These are phyloP conservation scores for Penicillium cinerascens DNA, from an alignment of 495 filamentous ascomycete genomes.

Conservation along the genomic window DNA sequence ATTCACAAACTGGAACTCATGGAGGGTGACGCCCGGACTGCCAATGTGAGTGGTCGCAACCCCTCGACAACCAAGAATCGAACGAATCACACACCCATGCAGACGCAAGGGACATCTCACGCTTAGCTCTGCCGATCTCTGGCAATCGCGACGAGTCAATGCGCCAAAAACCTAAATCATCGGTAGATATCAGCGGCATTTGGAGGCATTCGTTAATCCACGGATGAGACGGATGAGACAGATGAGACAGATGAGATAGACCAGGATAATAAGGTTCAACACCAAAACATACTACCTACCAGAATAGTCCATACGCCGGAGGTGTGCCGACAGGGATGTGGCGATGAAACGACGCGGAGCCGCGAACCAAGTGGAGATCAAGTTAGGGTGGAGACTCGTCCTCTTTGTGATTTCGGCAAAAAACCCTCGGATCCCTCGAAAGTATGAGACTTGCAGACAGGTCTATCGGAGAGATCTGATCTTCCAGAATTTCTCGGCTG, in stretches of 20 bases:
- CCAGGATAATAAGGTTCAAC: too few relatives aligned
- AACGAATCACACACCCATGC: not conserved
- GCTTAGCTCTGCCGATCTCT: not conserved
- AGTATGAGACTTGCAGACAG: not conserved
- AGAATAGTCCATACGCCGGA: too few relatives aligned
- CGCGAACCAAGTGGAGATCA: not conserved
- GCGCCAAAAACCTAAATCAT: not conserved
- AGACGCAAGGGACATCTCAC: not conserved
- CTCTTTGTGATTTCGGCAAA: not conserved
- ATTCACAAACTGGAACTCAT: not conserved
- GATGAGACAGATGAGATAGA: too few relatives aligned
- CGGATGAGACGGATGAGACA: not conserved
- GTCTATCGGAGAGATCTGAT: not conserved
- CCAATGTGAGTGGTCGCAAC: not conserved
- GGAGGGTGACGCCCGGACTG: not conserved
- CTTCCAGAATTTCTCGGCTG: constrained; percentile 3
- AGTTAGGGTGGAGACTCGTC: not conserved
- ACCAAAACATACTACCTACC: too few relatives aligned
- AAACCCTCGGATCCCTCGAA: not conserved
- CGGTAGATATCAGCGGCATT: not conserved
- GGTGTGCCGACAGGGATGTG: too few relatives aligned
- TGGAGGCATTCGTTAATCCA: not conserved
- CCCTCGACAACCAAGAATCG: not conserved
- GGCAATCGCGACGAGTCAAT: not conserved
- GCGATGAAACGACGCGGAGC: too few relatives aligned